These are phyloP conservation scores for Cryptococcus sp. DNA, from an alignment of 1,284 basidiomycete species.

Conservation along the genomic window DNA sequence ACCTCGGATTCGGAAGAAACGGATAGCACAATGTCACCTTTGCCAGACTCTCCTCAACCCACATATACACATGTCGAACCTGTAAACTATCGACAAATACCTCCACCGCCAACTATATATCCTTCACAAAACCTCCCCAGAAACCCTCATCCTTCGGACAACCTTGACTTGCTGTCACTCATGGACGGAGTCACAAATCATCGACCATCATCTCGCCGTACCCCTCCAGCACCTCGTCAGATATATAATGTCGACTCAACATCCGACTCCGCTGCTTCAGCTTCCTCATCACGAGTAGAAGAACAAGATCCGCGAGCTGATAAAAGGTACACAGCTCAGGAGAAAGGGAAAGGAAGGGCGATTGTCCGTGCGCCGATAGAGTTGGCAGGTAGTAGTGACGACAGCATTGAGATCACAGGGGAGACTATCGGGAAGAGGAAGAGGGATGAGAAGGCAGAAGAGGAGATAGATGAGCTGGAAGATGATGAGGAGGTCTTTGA, in stretches of 20 bases:
- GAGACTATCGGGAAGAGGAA: not conserved
- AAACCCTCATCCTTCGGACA: too few species aligned
- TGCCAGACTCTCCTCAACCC: not conserved
- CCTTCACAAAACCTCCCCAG: too few species aligned
- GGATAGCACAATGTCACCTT: not conserved
- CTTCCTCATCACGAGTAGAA: too few species aligned
- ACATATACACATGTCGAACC: too few species aligned
- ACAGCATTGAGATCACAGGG: not conserved
- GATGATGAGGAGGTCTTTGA: not conserved
- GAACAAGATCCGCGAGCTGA: not conserved
- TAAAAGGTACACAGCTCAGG: constrained; percentile 21
- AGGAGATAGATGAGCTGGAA: not conserved
- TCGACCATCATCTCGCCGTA: too few species aligned
- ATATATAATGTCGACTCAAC: too few species aligned
- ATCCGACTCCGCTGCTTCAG: too few species aligned
- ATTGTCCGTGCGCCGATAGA: constrained; percentile 1
- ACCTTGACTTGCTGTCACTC: too few species aligned
- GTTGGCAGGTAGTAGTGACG: not conserved
- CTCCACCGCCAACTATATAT: too few species aligned
- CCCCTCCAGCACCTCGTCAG: too few species aligned
- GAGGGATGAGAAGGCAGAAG: constrained; percentile 2
- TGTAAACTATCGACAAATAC: too few species aligned
- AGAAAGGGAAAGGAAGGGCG: constrained; percentile 30
- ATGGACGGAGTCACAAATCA: too few species aligned
- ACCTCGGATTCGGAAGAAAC: not conserved